Evolutionary conservation across 2,329 filamentous ascomycete species (phyloP).

Genomic region (Cordyceps javanica): DNA sequence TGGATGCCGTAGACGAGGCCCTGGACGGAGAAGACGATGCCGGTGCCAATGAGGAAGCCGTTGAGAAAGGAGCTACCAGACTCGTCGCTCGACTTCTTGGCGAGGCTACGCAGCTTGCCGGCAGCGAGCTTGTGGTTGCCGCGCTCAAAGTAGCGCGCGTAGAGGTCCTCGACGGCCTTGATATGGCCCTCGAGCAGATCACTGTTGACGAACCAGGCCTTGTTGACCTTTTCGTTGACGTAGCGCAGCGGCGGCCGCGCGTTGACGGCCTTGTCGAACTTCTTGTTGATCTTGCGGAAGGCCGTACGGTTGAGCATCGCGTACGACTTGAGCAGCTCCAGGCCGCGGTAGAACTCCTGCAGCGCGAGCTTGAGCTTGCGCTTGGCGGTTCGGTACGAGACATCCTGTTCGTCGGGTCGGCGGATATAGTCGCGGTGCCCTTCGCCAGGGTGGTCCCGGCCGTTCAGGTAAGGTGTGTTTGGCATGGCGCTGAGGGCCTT

Average conservation of each 20-base stretch:
- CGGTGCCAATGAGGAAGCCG: slow-evolving; percentile 62
- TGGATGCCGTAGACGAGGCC: slow-evolving; percentile 55
- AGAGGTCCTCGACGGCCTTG: slow-evolving; percentile 78
- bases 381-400: slow-evolving; percentile 83
- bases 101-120: slow-evolving; percentile 74
- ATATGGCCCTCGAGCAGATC: slow-evolving; percentile 78
- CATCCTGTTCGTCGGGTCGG: slow-evolving; percentile 43
- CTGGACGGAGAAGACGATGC: slow-evolving; percentile 59
- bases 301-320: slow-evolving; percentile 84
- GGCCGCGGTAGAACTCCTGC: slow-evolving; percentile 85
- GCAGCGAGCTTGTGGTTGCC: slow-evolving; percentile 90
- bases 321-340: slow-evolving; percentile 90
- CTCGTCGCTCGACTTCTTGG: slow-evolving; percentile 49
- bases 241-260: slow-evolving; percentile 72
- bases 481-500: slow-evolving; percentile 52
- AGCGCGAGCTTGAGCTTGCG: slow-evolving; percentile 85
- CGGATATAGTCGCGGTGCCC: slow-evolving; percentile 45
- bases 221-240: slow-evolving; percentile 87
- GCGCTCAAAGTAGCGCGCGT: slow-evolving; percentile 88
- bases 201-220: slow-evolving; percentile 86
- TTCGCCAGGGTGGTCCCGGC: slow-evolving; percentile 23
- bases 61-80: slow-evolving; percentile 54
- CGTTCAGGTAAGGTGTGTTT: slow-evolving; percentile 38
- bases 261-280: slow-evolving; percentile 88
- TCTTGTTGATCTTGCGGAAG: slow-evolving; percentile 97